phyloP scores from a whole-genome alignment of 257 asterid species.

The Apocynum venetum region DNA sequence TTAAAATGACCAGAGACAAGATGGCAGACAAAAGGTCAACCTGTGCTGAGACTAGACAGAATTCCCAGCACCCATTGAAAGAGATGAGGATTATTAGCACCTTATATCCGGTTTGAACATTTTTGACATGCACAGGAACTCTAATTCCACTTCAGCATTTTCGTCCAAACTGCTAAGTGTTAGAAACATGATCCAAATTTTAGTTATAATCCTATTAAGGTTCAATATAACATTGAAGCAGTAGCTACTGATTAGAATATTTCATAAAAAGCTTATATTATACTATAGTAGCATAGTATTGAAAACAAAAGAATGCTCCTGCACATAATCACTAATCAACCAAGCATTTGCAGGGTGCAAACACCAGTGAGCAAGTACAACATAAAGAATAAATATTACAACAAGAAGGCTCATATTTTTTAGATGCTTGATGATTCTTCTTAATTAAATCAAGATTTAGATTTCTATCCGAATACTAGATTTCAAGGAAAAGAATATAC shows the following conservation, averaged over 20 bases:
- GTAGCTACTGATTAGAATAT: not conserved
- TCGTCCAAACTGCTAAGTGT: not conserved
- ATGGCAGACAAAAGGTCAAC: not conserved
- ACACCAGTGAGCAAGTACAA: not conserved
- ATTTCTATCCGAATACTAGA: not conserved
- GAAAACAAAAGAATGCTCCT: not conserved
- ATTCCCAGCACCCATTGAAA: not conserved
- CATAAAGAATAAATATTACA: not conserved
- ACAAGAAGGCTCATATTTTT: not conserved
- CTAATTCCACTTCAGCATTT: not conserved
- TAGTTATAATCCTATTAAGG: not conserved
- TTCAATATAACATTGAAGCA: not conserved
- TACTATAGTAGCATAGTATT: not conserved
- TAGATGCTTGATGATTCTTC: not conserved
- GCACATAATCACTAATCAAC: not conserved
- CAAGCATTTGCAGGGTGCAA: not conserved
- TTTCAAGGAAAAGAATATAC: slow-evolving; percentile 10
- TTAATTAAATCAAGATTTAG: not conserved
- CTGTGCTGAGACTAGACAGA: not conserved
- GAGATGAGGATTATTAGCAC: not conserved
- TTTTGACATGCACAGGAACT: not conserved
- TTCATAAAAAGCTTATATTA: not conserved
- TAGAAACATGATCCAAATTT: not conserved
- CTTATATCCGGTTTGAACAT: not conserved
- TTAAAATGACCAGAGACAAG: not conserved